These are phyloP conservation scores for Zasmidium citrigriseum DNA, from an alignment of 2,329 filamentous ascomycete species.

Conservation along the genomic window DNA sequence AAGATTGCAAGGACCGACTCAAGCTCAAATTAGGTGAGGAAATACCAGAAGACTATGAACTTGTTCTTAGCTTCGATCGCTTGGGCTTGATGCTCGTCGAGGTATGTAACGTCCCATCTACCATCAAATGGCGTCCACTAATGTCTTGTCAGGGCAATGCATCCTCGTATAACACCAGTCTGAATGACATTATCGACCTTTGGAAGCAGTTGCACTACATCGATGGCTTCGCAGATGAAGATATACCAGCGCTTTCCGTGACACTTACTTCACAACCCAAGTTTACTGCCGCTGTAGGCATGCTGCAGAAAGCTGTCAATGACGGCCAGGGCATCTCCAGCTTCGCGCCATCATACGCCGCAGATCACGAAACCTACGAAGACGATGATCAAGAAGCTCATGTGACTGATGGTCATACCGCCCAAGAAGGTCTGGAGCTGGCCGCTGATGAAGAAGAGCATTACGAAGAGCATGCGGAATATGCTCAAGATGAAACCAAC, in stretches of 20 bases:
- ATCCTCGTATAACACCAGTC: constrained; percentile 50
- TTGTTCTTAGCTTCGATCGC: constrained; percentile 57
- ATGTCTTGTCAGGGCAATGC: constrained; percentile 47
- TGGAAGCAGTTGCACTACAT: constrained; percentile 62
- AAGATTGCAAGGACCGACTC: constrained; percentile 46
- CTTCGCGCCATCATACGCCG: constrained; percentile 33
- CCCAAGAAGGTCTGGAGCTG: constrained; percentile 9
- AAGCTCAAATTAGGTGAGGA: constrained; percentile 56
- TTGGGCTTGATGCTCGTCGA: constrained; percentile 60
- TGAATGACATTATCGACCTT: constrained; percentile 60
- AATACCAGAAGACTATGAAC: constrained; percentile 58
- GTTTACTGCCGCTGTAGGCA: constrained; percentile 54
- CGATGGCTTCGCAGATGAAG: constrained; percentile 54
- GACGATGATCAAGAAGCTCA: constrained; percentile 18
- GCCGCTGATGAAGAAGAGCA: constrained; percentile 13
- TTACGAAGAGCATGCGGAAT: constrained; percentile 12
- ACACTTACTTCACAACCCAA: constrained; percentile 56
- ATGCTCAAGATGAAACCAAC: constrained; percentile 12
- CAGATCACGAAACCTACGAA: constrained; percentile 14
- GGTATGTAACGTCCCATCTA: constrained; percentile 47
- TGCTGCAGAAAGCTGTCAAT: constrained; percentile 54
- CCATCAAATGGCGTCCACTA: constrained; percentile 11
- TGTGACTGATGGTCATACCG: constrained; percentile 6
- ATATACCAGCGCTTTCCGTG: constrained; percentile 58
- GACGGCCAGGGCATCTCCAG: constrained; percentile 60